Conservation (phyloP, 495 filamentous ascomycete species). For the Pyronema domesticum region DNA sequence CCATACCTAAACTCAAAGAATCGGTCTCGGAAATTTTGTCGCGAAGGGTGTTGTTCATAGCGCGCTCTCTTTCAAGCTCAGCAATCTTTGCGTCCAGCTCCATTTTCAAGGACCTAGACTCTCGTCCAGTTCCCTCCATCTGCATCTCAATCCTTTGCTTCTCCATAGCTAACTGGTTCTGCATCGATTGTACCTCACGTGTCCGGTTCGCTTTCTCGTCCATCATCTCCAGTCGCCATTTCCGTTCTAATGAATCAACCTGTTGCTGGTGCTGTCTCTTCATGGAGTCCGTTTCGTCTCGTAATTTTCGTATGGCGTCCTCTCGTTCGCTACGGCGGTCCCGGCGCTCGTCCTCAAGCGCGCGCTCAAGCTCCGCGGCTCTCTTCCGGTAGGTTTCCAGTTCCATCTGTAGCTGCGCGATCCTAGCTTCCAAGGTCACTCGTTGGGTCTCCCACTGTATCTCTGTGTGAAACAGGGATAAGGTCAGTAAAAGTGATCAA, state of each 20-base stretch:
- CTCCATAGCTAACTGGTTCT: constrained; percentile 41
- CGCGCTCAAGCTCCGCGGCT: constrained; percentile 13
- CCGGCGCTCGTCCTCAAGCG: constrained; percentile 19
- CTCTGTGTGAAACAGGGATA: neutral
- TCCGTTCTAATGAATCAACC: constrained; percentile 32
- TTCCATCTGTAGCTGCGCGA: constrained; percentile 17
- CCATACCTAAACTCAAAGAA: constrained; percentile 45
- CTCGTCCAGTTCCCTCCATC: constrained; percentile 42
- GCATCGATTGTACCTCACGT: constrained; percentile 49
- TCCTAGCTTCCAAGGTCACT: constrained; percentile 19
- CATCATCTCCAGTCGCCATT: constrained; percentile 40
- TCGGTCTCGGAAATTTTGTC: constrained; percentile 46
- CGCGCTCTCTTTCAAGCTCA: constrained; percentile 46
- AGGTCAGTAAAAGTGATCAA: too few species aligned
- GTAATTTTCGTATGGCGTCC: constrained; percentile 15
- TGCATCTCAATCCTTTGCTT: constrained; percentile 45
- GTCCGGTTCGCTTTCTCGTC: constrained; percentile 41
- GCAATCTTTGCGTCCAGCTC: constrained; percentile 36
- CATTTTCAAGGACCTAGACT: constrained; percentile 35
- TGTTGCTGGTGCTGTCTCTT: constrained; percentile 32
- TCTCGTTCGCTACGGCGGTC: constrained; percentile 19
- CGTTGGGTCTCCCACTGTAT: constrained; percentile 16
- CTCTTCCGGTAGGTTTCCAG: constrained; percentile 17
- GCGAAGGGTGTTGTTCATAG: constrained; percentile 36
- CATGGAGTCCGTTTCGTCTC: constrained; percentile 22